Conservation (phyloP, 805 yeast species). For the Pichia eremophila region DNA sequence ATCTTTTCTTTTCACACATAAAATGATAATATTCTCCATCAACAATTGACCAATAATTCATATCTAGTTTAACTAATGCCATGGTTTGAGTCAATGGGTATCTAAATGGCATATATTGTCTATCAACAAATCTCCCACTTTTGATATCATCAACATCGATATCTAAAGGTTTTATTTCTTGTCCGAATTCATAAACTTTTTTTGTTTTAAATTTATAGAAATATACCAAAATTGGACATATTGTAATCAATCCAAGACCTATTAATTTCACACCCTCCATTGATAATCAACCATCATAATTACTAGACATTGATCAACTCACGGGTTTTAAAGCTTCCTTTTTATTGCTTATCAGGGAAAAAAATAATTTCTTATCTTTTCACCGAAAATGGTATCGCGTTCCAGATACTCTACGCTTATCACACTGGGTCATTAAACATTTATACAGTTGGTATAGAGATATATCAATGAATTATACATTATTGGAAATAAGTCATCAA, state of each 20-base stretch:
- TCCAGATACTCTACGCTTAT: not conserved
- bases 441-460: too few relatives aligned
- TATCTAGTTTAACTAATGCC: conserved; percentile 39
- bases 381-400: not conserved
- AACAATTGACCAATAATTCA: conserved; percentile 44
- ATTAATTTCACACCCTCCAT: not conserved
- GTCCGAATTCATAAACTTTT: conserved; percentile 8
- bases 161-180: conserved; percentile 12
- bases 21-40: conserved; percentile 37
- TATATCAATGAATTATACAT: too few relatives aligned
- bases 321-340: too few relatives aligned
- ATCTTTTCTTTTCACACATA: conserved; percentile 31
- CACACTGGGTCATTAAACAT: too few relatives aligned
- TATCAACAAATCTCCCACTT: conserved; percentile 20
- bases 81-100: conserved; percentile 48
- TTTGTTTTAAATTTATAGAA: not conserved
- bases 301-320: too few relatives aligned
- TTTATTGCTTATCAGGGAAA: not conserved
- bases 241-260: not conserved
- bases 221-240: not conserved
- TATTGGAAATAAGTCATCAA: too few relatives aligned
- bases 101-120: conserved; percentile 46
- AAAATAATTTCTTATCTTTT: not conserved
- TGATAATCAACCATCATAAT: not conserved
- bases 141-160: conserved; percentile 13